Evolutionary conservation across 2,329 filamentous ascomycete genomes (phyloP).

Genomic region (Simplicillium sp.): DNA sequence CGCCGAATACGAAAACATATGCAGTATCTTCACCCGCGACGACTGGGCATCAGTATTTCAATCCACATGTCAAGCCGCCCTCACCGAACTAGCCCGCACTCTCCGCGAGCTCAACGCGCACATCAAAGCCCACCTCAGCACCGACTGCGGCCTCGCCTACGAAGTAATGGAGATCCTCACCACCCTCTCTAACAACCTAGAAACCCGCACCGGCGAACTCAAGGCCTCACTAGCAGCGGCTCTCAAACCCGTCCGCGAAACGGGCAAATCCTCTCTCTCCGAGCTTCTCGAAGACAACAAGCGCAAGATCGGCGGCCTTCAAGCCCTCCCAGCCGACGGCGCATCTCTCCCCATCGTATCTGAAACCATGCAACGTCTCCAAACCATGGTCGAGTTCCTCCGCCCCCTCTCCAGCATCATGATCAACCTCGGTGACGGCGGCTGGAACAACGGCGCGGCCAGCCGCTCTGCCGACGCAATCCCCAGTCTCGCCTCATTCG

Average conservation of each 20-base stretch:
- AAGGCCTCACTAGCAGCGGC: constrained; percentile 77
- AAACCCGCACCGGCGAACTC: constrained; percentile 74
- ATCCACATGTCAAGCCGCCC: constrained; percentile 65
- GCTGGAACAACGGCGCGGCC: constrained; percentile 57
- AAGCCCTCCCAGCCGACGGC: constrained; percentile 67
- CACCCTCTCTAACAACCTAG: constrained; percentile 67
- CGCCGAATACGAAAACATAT: constrained; percentile 86
- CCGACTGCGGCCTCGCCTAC: constrained; percentile 90
- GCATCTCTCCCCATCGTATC: constrained; percentile 67
- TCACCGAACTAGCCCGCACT: constrained; percentile 77
- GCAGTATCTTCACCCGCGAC: constrained; percentile 73
- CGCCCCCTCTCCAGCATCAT: constrained; percentile 81
- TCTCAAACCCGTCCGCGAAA: constrained; percentile 82
- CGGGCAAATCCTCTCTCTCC: constrained; percentile 74
- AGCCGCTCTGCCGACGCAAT: constrained; percentile 53
- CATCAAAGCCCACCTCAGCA: constrained; percentile 75
- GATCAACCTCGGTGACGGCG: constrained; percentile 84
- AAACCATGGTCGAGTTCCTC: constrained; percentile 80
- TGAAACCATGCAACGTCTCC: constrained; percentile 78
- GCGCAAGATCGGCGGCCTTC: constrained; percentile 55
- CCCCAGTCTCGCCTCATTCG: constrained; percentile 68
- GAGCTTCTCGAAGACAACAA: constrained; percentile 79
- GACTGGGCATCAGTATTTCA: constrained; percentile 77
- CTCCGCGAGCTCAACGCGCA: constrained; percentile 82
- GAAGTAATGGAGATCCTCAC: constrained; percentile 90